phyloP scores from a whole-genome alignment of 2,329 filamentous ascomycete genomes.

The Aureobasidium namibiae region DNA sequence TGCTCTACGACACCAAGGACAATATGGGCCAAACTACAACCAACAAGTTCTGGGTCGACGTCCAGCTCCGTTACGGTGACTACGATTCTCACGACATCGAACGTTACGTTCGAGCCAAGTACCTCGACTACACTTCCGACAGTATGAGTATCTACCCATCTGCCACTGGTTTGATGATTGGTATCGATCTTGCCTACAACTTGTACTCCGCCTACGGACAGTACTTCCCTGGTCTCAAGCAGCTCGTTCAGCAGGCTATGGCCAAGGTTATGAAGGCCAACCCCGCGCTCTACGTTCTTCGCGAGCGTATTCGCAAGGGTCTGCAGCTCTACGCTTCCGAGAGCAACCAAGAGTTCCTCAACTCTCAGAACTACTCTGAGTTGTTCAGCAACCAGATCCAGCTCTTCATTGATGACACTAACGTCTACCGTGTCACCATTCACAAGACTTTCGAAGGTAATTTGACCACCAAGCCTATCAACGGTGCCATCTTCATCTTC shows the following conservation, averaged over 20 bases:
- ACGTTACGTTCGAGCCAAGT: slow-evolving; percentile 93
- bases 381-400: slow-evolving; percentile 99
- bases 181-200: slow-evolving; percentile 95
- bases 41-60: slow-evolving; percentile 99
- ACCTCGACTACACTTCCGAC: slow-evolving; percentile 96
- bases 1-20: slow-evolving; percentile 94
- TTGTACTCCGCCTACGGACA: slow-evolving; percentile 96
- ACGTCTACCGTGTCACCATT: slow-evolving; percentile 98
- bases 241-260: slow-evolving; percentile 95
- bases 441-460: slow-evolving; percentile 99
- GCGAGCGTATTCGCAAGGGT: slow-evolving; percentile 97
- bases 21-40: slow-evolving; percentile 87
- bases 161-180: slow-evolving; percentile 93
- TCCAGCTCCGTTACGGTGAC: slow-evolving; percentile 92
- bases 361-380: slow-evolving; percentile 98
- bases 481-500: slow-evolving; percentile 99
- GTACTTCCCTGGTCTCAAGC: slow-evolving; percentile 97
- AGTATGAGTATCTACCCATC: slow-evolving; percentile 98
- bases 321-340: slow-evolving; percentile 96
- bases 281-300: slow-evolving; percentile 87
- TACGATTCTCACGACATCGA: slow-evolving; percentile 99
- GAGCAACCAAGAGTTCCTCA: slow-evolving; percentile 97
- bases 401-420: slow-evolving; percentile 97
- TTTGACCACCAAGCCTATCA: slow-evolving; percentile 97
- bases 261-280: slow-evolving; percentile 99